Evolutionary conservation across 768 basidiomycete genomes (phyloP).

Genomic region (Agaricus blazei): DNA sequence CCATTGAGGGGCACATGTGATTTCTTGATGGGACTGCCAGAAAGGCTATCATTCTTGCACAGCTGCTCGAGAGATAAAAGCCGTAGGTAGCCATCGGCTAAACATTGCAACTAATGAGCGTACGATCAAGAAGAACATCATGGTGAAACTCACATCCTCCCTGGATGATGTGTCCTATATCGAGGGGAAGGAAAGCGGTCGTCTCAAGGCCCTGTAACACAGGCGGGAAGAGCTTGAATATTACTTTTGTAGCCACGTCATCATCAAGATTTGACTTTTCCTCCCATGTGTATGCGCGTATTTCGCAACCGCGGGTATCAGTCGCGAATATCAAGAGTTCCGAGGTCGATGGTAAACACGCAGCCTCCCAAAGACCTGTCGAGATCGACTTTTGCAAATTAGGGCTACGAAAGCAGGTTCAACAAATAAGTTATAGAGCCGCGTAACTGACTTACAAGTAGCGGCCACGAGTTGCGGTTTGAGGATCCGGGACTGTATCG

Average conservation of each 20-base stretch:
- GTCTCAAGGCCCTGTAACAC: background rate
- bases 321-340: slow-evolving; percentile 4
- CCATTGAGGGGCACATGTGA: slow-evolving; percentile 48
- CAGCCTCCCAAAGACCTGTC: slow-evolving; percentile 7
- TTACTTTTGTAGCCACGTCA: background rate
- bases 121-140: background rate
- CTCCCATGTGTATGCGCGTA: slow-evolving; percentile 4
- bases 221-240: background rate
- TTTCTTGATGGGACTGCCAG: slow-evolving; percentile 23
- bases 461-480: background rate
- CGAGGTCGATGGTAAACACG: slow-evolving; percentile 9
- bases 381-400: slow-evolving; percentile 4
- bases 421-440: background rate
- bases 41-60: slow-evolving; percentile 19
- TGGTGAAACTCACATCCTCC: slow-evolving; percentile 50
- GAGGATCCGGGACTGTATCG: slow-evolving; percentile 17
- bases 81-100: slow-evolving; percentile 52
- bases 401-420: slow-evolving; percentile 2
- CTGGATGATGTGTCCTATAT: slow-evolving; percentile 50
- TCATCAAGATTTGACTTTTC: background rate
- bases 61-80: slow-evolving; percentile 40
- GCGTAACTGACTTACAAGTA: slow-evolving; percentile 1
- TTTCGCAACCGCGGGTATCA: slow-evolving; percentile 23
- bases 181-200: slow-evolving; percentile 40
- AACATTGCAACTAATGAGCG: background rate